Base-by-base conservation (phyloP, 371 early-diverging fungal genomes). In the Zancudomyces culisetae region DNA sequence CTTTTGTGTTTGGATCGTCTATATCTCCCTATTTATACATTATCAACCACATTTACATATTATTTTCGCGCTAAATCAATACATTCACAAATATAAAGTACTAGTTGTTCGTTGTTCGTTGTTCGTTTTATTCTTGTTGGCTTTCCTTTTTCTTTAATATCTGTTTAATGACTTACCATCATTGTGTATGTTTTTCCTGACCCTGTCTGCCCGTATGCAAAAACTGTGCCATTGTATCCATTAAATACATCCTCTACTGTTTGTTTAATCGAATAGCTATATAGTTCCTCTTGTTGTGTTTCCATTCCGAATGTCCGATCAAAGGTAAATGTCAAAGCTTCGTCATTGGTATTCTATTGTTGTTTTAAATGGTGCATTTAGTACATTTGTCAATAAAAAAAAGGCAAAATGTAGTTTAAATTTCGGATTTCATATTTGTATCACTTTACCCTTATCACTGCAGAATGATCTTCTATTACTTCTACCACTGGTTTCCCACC, bases 141-240 rank as follows among this genome's bases (percentile, higher is more conserved):
- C n/a, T n/a, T n/a, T n/a, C n/a, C n/a, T n/a, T n/a, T n/a, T n/a
- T n/a, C n/a, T 78, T 57, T 10, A 43, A 4, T 22, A n/a, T 8
- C 4, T 22, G 26, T 43, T 90, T 92, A 55, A 93, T 85, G 58
- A 90, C 87, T 18, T 45, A 94, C 92, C 92, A 94, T 90, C 98
- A 99, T 98, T 10, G 99, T 98, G 69, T 88, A 88, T 3, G 98
- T 98, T 77, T 98, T 98, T 69, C 98, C 99, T 47, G 86, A 82
- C 55, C 97, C 97, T 1, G 94, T 94, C 66, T 94, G 95, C 58
- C 96, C 96, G 66, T 94, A 99, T 35, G 95, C 97, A 64, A 99
- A 97, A n/a, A 98, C 87, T 2, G 98, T 97, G 43, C 96, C 96
- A 72, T 96, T 95, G 68, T 85, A 85, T 62, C 85, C 84, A 49